phyloP scores from a whole-genome alignment of 1,139 yeast genomes.

The Zygoascus hellenicus region DNA sequence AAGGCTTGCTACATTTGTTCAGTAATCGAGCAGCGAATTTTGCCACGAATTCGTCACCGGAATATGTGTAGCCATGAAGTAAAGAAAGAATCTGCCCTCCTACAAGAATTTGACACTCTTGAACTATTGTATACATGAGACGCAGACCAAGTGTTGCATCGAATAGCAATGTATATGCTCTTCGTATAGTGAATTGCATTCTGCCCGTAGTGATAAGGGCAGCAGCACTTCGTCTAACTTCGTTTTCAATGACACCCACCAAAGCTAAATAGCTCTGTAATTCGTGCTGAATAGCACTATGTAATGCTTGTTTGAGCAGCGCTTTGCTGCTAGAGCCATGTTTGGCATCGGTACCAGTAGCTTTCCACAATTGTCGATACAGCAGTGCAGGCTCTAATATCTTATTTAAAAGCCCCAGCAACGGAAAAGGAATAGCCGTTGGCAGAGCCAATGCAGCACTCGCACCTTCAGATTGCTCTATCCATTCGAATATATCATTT shows the following conservation, averaged over 20 bases:
- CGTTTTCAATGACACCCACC: constrained; percentile 47
- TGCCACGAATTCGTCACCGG: constrained; percentile 57
- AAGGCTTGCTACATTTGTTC: constrained; percentile 49
- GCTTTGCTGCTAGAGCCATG: constrained; percentile 11
- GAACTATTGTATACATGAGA: constrained; percentile 41
- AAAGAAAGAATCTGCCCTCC: constrained; percentile 57
- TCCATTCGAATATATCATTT: constrained; percentile 54
- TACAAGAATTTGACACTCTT: constrained; percentile 34
- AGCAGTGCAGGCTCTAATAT: constrained; percentile 71
- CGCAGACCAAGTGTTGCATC: constrained; percentile 54
- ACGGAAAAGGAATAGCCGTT: constrained; percentile 48
- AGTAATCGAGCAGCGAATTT: constrained; percentile 45
- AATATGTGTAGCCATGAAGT: constrained; percentile 47
- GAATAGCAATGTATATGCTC: constrained; percentile 42
- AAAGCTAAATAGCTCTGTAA: constrained; percentile 49
- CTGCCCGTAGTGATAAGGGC: constrained; percentile 14
- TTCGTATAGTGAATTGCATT: constrained; percentile 32
- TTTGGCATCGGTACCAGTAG: constrained; percentile 32
- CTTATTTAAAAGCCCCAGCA: constrained; percentile 48
- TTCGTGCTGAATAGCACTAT: constrained; percentile 50
- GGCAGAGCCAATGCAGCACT: constrained; percentile 40
- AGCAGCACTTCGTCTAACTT: constrained; percentile 19
- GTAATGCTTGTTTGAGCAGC: constrained; percentile 59
- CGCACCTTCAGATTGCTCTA: constrained; percentile 21
- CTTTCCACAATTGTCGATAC: constrained; percentile 43